phyloP scores from a whole-genome alignment of 345 rosid species.

The Ceriops decandra region DNA sequence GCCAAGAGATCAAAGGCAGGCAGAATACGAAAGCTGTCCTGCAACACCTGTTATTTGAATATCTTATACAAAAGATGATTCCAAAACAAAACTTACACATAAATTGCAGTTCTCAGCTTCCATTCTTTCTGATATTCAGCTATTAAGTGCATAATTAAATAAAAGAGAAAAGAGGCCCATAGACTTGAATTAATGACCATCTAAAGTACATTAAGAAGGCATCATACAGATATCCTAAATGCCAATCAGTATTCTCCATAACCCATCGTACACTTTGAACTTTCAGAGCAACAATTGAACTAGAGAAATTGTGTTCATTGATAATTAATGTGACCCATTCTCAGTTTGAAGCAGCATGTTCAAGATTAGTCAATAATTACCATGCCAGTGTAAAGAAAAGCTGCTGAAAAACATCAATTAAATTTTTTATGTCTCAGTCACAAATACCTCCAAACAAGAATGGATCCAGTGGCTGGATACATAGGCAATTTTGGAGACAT shows the following conservation, averaged over 20 bases:
- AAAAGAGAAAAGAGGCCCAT: neutral
- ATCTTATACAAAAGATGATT: neutral
- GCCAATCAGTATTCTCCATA: neutral
- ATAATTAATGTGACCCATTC: neutral
- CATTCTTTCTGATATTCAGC: neutral
- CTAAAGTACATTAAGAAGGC: neutral
- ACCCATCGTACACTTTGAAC: neutral
- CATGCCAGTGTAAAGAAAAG: neutral
- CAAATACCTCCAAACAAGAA: slow-evolving; percentile 83
- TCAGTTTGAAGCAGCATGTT: too few species aligned
- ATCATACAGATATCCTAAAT: neutral
- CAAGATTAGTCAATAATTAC: neutral
- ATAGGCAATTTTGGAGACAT: slow-evolving; percentile 34
- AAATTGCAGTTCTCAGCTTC: slow-evolving; percentile 3
- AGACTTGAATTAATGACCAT: neutral
- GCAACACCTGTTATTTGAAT: neutral
- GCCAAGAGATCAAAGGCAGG: too few species aligned
- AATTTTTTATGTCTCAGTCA: neutral
- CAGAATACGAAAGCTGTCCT: too few species aligned
- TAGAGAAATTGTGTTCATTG: neutral
- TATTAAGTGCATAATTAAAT: neutral
- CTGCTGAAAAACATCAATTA: neutral
- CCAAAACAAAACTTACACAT: neutral
- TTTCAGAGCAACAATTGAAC: too few species aligned
- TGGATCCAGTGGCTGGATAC: slow-evolving; percentile 94